Conservation (phyloP, 352 stramenopile genomes). For the Pythium rhizo-oryzae region DNA sequence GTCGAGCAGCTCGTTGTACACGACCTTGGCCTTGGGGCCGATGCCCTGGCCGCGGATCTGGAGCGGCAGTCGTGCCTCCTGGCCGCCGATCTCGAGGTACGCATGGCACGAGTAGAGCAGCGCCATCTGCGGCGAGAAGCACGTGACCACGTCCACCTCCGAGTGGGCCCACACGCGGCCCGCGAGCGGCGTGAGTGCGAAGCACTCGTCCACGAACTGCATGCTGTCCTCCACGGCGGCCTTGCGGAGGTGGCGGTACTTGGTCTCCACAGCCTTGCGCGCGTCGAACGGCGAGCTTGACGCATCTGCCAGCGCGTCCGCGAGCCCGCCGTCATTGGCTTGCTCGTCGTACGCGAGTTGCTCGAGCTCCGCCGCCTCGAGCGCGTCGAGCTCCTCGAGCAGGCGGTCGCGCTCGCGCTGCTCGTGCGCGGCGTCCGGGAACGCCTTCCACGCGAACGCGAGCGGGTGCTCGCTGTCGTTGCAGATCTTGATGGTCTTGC, state of each 20-base stretch:
- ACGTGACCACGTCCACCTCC: slow-evolving; percentile 91
- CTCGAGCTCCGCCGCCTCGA: slow-evolving; percentile 79
- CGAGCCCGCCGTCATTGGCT: slow-evolving; percentile 8
- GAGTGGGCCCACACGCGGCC: slow-evolving; percentile 93
- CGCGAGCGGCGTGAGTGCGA: slow-evolving; percentile 85
- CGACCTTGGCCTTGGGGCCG: slow-evolving; percentile 91
- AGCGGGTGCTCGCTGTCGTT: slow-evolving; percentile 93
- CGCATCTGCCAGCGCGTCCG: background rate
- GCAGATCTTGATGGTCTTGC: slow-evolving; percentile 90
- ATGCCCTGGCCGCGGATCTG: slow-evolving; percentile 91
- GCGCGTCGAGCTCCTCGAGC: slow-evolving; percentile 76
- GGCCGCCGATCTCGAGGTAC: slow-evolving; percentile 90
- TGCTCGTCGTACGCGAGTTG: slow-evolving; percentile 59
- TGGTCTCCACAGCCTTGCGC: slow-evolving; percentile 78
- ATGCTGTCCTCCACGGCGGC: slow-evolving; percentile 90
- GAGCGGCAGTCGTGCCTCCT: slow-evolving; percentile 88
- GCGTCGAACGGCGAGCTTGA: slow-evolving; percentile 55
- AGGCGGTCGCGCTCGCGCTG: slow-evolving; percentile 83
- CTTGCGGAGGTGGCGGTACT: slow-evolving; percentile 92
- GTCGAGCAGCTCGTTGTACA: slow-evolving; percentile 94
- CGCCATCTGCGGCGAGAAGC: slow-evolving; percentile 86
- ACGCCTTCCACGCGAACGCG: slow-evolving; percentile 93
- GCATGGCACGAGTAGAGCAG: slow-evolving; percentile 80
- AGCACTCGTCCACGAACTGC: slow-evolving; percentile 95
- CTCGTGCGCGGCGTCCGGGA: slow-evolving; percentile 69